Evolutionary conservation across 2,329 filamentous ascomycete genomes (phyloP), one percentile per base, ranked within the genome.

Genomic region (Epichloe coenophiala): DNA sequence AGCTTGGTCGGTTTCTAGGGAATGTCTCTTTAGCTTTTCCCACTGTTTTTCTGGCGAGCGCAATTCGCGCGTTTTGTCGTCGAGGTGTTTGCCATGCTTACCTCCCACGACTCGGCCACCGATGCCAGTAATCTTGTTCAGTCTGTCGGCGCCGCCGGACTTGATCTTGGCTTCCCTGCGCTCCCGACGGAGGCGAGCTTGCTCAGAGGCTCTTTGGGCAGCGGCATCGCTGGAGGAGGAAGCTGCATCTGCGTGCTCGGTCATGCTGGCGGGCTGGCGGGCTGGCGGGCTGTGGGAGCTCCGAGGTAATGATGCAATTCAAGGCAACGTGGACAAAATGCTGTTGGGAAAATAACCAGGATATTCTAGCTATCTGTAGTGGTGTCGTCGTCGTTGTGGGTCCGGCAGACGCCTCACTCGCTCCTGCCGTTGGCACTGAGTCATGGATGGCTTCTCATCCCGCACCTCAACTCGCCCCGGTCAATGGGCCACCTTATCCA

Each of bases 91-190:
- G 7, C 15, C 46, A 27, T 11, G 17, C 54, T 45, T 50, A 69
- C 67, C 66, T 56, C 62, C 61, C 43, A 60, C 58, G 12, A 68
- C 39, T 12, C 66, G 64, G n/a, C 66, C 66, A 33, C 81, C 82
- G 27, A 88, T 68, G 1, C 83, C 81, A 12, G 83, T 87, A 65
- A 93, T 93, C 65, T 78, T 84, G 60, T 86, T 82, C 54, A 93
- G 68, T 54, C 87, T 72, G 39, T 81, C 76, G 17, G 80, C 78
- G 51, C 84, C 86, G 53, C 83, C 81, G 47, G 82, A 80, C 59
- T 77, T 79, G 67, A 90, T 81, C 72, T 90, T 91, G 52, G 85
- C 86, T 64, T 88, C 83, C 47, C 86, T 78, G 39, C 85, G 80
- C 65, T 90, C 86, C 65, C 88, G 87, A 58, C 87, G 83, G 52